These are phyloP conservation scores for Cinchona pubescens DNA, from an alignment of 257 asterid genomes.

Conservation along the genomic window DNA sequence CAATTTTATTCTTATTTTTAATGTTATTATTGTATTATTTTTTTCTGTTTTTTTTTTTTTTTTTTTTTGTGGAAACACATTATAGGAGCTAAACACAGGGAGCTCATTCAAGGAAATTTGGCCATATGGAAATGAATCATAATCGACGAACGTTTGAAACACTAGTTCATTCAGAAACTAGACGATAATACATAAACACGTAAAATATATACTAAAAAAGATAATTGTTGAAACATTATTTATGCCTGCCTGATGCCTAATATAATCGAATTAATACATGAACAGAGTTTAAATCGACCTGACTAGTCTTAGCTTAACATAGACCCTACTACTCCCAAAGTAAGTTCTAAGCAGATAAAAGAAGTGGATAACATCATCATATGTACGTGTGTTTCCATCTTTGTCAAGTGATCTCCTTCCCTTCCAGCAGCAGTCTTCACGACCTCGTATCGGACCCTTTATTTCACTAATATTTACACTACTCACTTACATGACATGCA, in stretches of 20 bases:
- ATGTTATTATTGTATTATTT: too few relatives aligned
- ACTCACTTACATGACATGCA: neutral
- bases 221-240: neutral
- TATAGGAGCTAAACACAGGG: too few relatives aligned
- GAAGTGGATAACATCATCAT: neutral
- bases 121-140: too few relatives aligned
- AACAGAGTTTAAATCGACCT: neutral
- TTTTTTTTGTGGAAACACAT: too few relatives aligned
- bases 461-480: slow-evolving; percentile 9
- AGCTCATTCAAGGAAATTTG: too few relatives aligned
- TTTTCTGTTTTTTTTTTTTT: too few relatives aligned
- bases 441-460: neutral
- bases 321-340: neutral
- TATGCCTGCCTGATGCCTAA: neutral
- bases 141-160: too few relatives aligned
- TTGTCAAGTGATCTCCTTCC: neutral
- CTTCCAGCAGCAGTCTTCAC: neutral
- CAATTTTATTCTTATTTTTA: too few relatives aligned
- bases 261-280: neutral
- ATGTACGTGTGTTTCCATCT: neutral
- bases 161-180: too few relatives aligned
- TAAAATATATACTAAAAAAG: neutral
- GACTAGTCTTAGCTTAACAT: neutral
- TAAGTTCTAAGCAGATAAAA: neutral
- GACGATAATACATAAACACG: neutral